These are phyloP conservation scores for Coemansia sp. DNA, from an alignment of 192 early-diverging fungal genomes.

Conservation along the genomic window DNA sequence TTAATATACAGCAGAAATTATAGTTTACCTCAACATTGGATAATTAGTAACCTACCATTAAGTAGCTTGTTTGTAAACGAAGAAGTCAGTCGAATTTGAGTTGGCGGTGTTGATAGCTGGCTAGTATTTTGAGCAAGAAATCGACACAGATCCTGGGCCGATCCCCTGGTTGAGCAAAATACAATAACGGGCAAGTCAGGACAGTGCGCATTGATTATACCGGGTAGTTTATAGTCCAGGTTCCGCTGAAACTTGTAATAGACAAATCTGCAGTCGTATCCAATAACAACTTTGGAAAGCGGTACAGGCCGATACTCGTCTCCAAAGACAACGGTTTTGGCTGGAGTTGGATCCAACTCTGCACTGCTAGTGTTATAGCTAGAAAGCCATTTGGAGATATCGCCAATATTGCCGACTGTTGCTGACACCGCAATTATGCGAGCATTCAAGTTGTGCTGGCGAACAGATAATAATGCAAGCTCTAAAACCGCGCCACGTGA, in stretches of 20 bases:
- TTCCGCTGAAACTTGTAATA: constrained; percentile 60
- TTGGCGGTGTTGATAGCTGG: constrained; percentile 11
- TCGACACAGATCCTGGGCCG: constrained; percentile 41
- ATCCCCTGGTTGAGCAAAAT: constrained; percentile 53
- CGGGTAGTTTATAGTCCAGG: constrained; percentile 56
- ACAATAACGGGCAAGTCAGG: constrained; percentile 31
- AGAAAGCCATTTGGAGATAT: constrained; percentile 68
- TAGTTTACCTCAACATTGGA: neutral
- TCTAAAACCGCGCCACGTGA: constrained; percentile 65
- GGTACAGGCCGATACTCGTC: constrained; percentile 69
- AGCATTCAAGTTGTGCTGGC: constrained; percentile 20
- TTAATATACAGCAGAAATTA: neutral
- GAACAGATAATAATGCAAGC: constrained; percentile 58
- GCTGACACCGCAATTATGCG: constrained; percentile 68
- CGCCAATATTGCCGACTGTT: constrained; percentile 67
- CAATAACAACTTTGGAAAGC: constrained; percentile 57
- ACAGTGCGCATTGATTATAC: constrained; percentile 37
- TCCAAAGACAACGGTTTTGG: constrained; percentile 59
- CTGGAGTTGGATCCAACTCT: constrained; percentile 14
- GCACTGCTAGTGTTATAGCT: neutral
- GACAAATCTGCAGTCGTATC: constrained; percentile 38
- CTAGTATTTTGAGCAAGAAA: constrained; percentile 24
- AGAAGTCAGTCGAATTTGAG: constrained; percentile 16
- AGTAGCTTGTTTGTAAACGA: constrained; percentile 34
- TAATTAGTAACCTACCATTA: constrained; percentile 17